phyloP scores from a whole-genome alignment of 1,139 yeast species.

The Sugiyamaella pinicola region DNA sequence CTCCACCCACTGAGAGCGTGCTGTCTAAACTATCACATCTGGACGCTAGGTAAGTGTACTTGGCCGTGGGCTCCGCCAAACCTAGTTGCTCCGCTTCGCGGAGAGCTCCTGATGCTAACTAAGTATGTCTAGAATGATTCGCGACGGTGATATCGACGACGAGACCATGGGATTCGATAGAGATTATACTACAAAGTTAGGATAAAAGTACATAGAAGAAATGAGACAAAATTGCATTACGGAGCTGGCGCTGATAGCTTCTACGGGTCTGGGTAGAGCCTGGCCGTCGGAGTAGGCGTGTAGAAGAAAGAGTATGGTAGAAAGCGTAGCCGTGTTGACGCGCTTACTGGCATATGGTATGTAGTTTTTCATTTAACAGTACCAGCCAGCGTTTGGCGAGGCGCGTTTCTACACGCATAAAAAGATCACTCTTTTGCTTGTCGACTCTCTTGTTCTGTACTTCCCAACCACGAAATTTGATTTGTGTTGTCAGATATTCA shows the following conservation, averaged over 20 bases:
- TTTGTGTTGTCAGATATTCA: neutral
- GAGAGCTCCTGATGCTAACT: constrained; percentile 1
- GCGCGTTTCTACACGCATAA: constrained; percentile 13
- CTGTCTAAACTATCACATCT: constrained; percentile 30
- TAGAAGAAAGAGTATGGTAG: too few species aligned
- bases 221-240: neutral
- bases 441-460: neutral
- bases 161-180: constrained; percentile 39
- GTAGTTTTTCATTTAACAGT: too few species aligned
- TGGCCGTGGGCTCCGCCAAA: neutral
- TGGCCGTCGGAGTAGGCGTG: too few species aligned
- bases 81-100: neutral
- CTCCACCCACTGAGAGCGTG: constrained; percentile 27
- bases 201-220: constrained; percentile 21
- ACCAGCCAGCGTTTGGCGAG: neutral
- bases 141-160: constrained; percentile 40
- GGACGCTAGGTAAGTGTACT: constrained; percentile 36
- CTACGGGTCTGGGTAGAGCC: neutral
- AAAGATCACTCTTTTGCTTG: neutral
- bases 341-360: too few species aligned
- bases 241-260: too few species aligned
- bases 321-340: too few species aligned
- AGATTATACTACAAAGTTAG: constrained; percentile 31
- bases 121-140: constrained; percentile 37
- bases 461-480: constrained; percentile 12